Evolutionary conservation across 2,329 filamentous ascomycete genomes (phyloP).

Genomic region (Verticillium longisporum): DNA sequence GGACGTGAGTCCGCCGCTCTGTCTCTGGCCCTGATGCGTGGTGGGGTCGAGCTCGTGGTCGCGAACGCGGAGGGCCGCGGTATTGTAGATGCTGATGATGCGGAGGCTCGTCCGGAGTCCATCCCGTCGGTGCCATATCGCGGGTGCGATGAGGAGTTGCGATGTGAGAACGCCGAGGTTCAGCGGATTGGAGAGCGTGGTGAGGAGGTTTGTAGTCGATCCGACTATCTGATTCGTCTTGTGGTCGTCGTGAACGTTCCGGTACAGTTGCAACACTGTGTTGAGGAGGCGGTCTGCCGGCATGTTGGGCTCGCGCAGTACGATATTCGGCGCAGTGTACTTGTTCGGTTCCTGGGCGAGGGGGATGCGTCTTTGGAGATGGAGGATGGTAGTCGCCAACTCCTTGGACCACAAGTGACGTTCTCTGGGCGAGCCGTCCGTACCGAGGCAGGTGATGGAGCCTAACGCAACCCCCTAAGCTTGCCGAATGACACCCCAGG

Average conservation of each 20-base stretch:
- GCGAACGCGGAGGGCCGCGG: constrained; percentile 51
- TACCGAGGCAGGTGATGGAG: constrained; percentile 19
- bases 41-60: constrained; percentile 35
- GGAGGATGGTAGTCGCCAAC: neutral
- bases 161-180: constrained; percentile 68
- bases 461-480: constrained; percentile 9
- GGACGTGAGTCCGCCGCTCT: constrained; percentile 36
- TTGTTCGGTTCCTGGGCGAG: neutral
- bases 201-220: constrained; percentile 61
- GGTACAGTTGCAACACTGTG: constrained; percentile 55
- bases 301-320: constrained; percentile 39
- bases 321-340: neutral
- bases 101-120: constrained; percentile 57
- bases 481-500: constrained; percentile 1
- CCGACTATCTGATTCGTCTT: constrained; percentile 53
- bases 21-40: constrained; percentile 16
- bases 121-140: constrained; percentile 59
- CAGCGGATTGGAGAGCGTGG: constrained; percentile 64
- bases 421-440: constrained; percentile 5
- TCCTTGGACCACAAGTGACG: neutral
- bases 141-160: constrained; percentile 64
- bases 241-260: constrained; percentile 42
- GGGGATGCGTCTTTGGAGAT: neutral
- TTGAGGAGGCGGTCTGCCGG: constrained; percentile 60
- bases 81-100: constrained; percentile 66